Conservation (phyloP, 805 yeast species). For the Candida alai region DNA sequence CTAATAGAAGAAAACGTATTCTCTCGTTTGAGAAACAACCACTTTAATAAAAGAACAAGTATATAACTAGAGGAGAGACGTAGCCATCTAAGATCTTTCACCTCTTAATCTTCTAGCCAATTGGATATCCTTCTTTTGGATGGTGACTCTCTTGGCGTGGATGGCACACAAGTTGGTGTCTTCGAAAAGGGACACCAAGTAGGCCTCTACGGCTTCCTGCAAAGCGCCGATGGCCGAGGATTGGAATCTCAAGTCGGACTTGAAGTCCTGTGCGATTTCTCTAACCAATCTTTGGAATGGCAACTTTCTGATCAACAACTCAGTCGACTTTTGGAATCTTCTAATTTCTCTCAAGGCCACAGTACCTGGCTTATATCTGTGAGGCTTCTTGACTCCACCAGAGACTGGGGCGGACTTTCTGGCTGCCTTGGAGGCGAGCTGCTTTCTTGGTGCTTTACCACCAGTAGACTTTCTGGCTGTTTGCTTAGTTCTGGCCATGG, state of each 20-base stretch:
- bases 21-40: background rate
- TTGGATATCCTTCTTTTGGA: conserved; percentile 97
- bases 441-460: conserved; percentile 96
- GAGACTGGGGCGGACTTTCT: conserved; percentile 90
- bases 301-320: conserved; percentile 88
- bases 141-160: conserved; percentile 98
- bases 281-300: conserved; percentile 97
- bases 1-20: conserved; percentile 1
- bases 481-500: conserved; percentile 91
- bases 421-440: conserved; percentile 87
- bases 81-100: conserved; percentile 65
- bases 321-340: conserved; percentile 96
- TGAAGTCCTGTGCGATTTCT: conserved; percentile 93
- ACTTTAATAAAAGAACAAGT: too few species aligned
- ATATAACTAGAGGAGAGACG: too few species aligned
- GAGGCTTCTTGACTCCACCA: conserved; percentile 92
- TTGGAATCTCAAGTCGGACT: conserved; percentile 92
- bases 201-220: conserved; percentile 98
- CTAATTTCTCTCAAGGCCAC: conserved; percentile 96
- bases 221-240: conserved; percentile 96
- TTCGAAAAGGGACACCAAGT: conserved; percentile 91
- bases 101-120: conserved; percentile 98
- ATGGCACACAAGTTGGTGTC: conserved; percentile 98
- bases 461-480: conserved; percentile 94
- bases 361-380: conserved; percentile 97